Percentiles rank a stretch among this genome's conserved stretches.
Conservation (phyloP, 1,284 basidiomycete genomes). For the Pascua sp. region DNA sequence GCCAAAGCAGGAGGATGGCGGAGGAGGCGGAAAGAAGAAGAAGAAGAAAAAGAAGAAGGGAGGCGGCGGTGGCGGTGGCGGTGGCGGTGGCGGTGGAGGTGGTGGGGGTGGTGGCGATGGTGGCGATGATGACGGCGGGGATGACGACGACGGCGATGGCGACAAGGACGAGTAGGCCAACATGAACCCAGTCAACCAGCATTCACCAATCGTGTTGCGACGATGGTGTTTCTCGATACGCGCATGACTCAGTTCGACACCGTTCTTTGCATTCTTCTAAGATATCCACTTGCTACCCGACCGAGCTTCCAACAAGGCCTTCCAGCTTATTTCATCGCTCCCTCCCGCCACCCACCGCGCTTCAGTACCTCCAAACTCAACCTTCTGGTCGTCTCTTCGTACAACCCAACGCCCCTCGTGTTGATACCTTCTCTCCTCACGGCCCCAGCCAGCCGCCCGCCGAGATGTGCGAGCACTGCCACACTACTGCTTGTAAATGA, state of each 20-base stretch:
- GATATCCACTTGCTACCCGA: not conserved
- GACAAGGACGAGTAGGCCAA: constrained; percentile 6
- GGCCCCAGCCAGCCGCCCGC: not conserved
- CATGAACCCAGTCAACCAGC: no score
- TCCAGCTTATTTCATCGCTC: not conserved
- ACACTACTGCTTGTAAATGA: constrained; percentile 26
- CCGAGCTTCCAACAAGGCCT: not conserved
- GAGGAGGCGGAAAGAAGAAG: constrained; percentile 6
- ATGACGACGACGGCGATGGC: constrained; percentile 6
- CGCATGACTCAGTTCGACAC: no score
- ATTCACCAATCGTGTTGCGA: no score
- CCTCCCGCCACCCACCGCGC: not conserved
- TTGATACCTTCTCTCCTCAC: not conserved
- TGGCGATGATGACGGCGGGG: no score
- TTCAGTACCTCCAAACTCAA: not conserved
- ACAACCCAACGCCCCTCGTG: not conserved
- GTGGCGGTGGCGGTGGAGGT: constrained; percentile 7
- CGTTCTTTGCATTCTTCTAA: no score
- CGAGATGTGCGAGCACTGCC: no score
- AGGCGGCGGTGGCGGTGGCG: constrained; percentile 2
- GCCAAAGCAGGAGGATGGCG: not conserved
- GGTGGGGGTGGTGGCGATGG: constrained; percentile 4
- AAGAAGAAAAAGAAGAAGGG: constrained; percentile 15
- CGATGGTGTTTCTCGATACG: no score
- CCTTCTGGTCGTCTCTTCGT: not conserved